These are phyloP conservation scores for Symbiodinium natans DNA, from an alignment of 73 alveolate genomes.

Conservation along the genomic window DNA sequence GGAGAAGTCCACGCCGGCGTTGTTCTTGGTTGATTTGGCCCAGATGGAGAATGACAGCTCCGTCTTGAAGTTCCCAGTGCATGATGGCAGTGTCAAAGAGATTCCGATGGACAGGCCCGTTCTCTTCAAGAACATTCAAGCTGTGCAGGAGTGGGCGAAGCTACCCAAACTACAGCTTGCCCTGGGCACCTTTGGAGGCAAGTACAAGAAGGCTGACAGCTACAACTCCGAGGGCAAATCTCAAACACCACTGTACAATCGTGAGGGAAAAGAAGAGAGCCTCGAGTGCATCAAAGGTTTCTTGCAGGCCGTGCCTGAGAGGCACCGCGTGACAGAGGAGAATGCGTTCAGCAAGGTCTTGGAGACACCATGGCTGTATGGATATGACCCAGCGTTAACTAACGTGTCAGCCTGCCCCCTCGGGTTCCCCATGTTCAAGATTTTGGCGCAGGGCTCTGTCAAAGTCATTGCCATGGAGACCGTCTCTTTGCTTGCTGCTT, in stretches of 20 bases:
- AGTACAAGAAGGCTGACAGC: constrained; percentile 41
- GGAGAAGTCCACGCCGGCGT: background rate
- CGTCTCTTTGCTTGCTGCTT: background rate
- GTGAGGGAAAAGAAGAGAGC: constrained; percentile 40
- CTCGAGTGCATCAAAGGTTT: background rate
- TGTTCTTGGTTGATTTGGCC: constrained; percentile 14
- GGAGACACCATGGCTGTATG: constrained; percentile 23
- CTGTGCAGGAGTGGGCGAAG: background rate
- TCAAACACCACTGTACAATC: background rate
- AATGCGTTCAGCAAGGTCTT: background rate
- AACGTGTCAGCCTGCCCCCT: background rate
- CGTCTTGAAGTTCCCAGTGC: background rate
- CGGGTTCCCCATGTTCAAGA: constrained; percentile 32
- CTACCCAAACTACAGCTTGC: constrained; percentile 18
- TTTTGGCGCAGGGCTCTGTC: constrained; percentile 9
- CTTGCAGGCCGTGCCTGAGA: background rate
- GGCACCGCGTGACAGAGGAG: background rate
- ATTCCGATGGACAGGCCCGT: background rate
- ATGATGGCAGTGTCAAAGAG: background rate
- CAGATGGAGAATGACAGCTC: background rate
- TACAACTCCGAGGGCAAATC: background rate
- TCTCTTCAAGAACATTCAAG: background rate
- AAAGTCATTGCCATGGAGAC: constrained; percentile 2
- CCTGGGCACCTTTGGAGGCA: constrained; percentile 40
- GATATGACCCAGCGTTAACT: constrained; percentile 5